Base-by-base conservation (phyloP, 768 basidiomycete species). In the Xanthoconium stramineum region DNA sequence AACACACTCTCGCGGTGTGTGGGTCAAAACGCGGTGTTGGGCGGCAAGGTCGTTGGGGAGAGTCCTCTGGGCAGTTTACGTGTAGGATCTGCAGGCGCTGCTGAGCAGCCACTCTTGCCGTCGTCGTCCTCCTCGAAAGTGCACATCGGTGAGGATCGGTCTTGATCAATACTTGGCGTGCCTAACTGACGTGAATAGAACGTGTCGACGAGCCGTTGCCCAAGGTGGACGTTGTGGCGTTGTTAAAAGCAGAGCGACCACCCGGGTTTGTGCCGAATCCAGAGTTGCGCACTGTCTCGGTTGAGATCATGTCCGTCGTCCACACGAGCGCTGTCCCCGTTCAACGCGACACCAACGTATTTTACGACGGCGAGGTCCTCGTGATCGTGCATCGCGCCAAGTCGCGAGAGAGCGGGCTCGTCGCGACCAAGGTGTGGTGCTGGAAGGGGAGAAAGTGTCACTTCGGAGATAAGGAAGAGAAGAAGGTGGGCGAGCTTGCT, bases 291-390 rank as follows among this genome's bases (percentile, higher is more conserved):
- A 85, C 82, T 0, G 79, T 94, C 36, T 90, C 89, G n/a, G 82
- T 91, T 4, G 91, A 93, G 37, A 78, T 88, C 3, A 74, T 92
- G 67, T 69, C 75, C 12, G 76, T 94, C 55, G 68, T 75, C 1
- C 86, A 83, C 12, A 76, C 71, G 50, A 76, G 76, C 6, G 77
- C 81, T 1, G 75, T 73, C 2, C 61, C 78, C 2, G 60, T 91
- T 12, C 73, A 76, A 12, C 72, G 67, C 6, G 75, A 83, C 52
- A 65, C 65, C 9, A 73, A 79, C 56, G 68, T 88, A 17, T 90
- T 93, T 67, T 87, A 93, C 64, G 90, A 93, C 50, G 73, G 78
- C 2, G 91, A 94, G 65, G 72, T 84, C 9, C 72, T 91, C 19
- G 83, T 80, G 1, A 76, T 93, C 49, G 76, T 93, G 14, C 80